Percentiles rank a stretch among this genome's conserved stretches.
Conservation (phyloP, 495 filamentous ascomycete genomes). For the Aspergillus biplanus region DNA sequence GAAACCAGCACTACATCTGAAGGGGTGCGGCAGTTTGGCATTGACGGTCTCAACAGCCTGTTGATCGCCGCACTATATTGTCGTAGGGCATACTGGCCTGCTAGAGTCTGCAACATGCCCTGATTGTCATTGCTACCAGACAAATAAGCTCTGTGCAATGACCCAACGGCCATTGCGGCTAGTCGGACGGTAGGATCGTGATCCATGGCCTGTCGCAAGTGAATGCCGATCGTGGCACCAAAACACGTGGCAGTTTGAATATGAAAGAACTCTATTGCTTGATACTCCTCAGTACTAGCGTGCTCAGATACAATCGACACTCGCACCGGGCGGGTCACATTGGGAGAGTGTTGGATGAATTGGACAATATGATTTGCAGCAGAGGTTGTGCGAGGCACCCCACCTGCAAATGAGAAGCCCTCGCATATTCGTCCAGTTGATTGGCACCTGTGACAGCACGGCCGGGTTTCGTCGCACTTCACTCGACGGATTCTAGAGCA, state of each 20-base stretch:
- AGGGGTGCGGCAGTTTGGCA: neutral
- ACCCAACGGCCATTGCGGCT: conserved; percentile 63
- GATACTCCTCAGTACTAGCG: conserved; percentile 42
- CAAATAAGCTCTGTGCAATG: conserved; percentile 47
- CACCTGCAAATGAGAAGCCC: conserved; percentile 11
- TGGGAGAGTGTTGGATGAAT: conserved; percentile 26
- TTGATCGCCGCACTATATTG: conserved; percentile 61
- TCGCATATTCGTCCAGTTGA: conserved; percentile 51
- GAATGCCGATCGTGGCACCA: conserved; percentile 55
- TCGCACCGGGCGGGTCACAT: conserved; percentile 19
- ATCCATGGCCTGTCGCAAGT: conserved; percentile 59
- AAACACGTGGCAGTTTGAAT: conserved; percentile 59
- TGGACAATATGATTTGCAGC: conserved; percentile 6
- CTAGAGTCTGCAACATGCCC: conserved; percentile 16
- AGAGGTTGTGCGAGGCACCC: neutral
- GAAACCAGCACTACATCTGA: conserved; percentile 51
- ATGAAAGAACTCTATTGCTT: conserved; percentile 63
- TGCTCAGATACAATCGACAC: conserved; percentile 20
- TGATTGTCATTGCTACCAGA: conserved; percentile 37
- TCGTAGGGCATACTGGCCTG: conserved; percentile 38
- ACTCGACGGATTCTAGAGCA: conserved; percentile 4
- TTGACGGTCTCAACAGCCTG: conserved; percentile 9
- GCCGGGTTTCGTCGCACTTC: conserved; percentile 25
- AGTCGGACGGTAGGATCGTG: conserved; percentile 63
- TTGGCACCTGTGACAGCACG: conserved; percentile 19